Evolutionary conservation across 2,329 filamentous ascomycete species (phyloP).

Genomic region (Coniochaeta sp.): DNA sequence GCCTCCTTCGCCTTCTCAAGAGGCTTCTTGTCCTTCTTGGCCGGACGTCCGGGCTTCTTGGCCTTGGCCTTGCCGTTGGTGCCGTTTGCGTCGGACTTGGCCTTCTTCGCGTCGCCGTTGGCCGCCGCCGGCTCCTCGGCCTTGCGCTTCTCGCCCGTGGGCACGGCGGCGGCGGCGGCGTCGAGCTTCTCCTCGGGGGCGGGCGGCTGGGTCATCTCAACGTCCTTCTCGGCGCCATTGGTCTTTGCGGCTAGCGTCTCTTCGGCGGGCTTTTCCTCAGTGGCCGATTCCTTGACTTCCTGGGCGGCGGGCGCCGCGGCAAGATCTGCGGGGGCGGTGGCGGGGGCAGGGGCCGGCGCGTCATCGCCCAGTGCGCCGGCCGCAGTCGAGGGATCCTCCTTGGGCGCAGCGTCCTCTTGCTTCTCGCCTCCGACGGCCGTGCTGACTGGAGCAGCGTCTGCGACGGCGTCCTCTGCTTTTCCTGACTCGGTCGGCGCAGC

Average conservation of each 20-base stretch:
- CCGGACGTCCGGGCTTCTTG: constrained; percentile 25
- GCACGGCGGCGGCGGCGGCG: not conserved
- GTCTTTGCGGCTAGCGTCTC: not conserved
- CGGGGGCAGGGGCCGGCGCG: not conserved
- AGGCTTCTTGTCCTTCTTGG: constrained; percentile 22
- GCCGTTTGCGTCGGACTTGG: constrained; percentile 3
- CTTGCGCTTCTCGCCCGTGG: constrained; percentile 2
- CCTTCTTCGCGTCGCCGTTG: constrained; percentile 4
- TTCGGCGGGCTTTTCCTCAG: not conserved
- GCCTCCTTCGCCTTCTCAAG: not conserved
- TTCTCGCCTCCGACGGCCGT: not conserved
- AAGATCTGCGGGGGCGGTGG: not conserved
- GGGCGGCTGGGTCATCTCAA: not conserved
- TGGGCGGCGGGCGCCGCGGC: not conserved
- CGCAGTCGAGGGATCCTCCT: not conserved
- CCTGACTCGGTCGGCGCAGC: not conserved
- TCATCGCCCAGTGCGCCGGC: not conserved
- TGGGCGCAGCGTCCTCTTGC: not conserved
- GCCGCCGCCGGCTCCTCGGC: not conserved
- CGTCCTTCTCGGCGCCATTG: not conserved
- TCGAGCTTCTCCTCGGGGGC: not conserved
- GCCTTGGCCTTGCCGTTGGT: constrained; percentile 8
- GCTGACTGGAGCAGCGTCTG: not conserved
- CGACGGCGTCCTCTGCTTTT: not conserved
- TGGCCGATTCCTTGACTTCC: not conserved